Evolutionary conservation across 306 rosid species (phyloP).

Genomic region (Biancaea sappan): DNA sequence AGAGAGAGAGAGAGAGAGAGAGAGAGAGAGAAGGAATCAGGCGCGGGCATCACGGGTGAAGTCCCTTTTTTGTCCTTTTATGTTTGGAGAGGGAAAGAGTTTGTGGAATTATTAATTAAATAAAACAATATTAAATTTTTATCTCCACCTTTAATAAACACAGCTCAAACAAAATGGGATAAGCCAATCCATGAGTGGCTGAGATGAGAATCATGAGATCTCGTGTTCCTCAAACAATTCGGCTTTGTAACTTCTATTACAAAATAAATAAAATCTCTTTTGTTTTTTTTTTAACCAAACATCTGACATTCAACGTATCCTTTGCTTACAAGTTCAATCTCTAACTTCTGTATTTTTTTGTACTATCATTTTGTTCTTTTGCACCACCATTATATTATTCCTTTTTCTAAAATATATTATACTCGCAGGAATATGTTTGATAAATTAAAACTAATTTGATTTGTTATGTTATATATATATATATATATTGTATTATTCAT

Average conservation of each 20-base stretch:
- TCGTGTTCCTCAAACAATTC: neutral
- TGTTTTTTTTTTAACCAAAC: neutral
- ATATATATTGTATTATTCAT: no score
- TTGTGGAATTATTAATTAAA: no score
- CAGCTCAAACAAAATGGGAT: neutral
- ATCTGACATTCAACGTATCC: neutral
- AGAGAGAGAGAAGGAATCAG: no score
- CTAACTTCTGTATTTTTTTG: neutral
- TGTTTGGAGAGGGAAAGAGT: neutral
- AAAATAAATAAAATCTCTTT: neutral
- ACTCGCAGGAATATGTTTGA: no score
- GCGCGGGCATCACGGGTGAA: neutral
- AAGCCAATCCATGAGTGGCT: neutral
- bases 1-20: no score
- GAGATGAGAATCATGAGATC: neutral
- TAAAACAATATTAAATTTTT: neutral
- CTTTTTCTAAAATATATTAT: neutral
- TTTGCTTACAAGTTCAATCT: neutral
- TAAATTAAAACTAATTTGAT: neutral
- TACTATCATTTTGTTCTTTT: neutral
- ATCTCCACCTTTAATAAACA: neutral
- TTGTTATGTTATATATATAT: neutral
- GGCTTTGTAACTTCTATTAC: neutral
- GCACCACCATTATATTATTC: neutral
- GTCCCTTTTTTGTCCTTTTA: neutral